Percentiles rank a stretch among this genome's conserved stretches.
phyloP scores from a whole-genome alignment of 768 basidiomycete species.

The Tricholoma furcatifolium region DNA sequence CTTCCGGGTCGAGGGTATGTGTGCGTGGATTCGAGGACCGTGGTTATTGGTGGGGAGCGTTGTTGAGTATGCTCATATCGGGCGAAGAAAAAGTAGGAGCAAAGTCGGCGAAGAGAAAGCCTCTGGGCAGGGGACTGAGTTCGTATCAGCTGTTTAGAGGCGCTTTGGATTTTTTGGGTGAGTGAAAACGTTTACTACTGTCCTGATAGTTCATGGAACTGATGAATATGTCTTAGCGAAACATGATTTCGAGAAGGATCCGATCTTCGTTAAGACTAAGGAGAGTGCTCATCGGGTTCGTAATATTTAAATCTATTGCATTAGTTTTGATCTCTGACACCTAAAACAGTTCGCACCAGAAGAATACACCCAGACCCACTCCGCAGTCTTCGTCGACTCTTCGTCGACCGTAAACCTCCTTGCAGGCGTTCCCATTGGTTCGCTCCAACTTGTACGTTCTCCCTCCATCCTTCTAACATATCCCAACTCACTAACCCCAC shows the following conservation, averaged over 20 bases:
- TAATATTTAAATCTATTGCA: too few species aligned
- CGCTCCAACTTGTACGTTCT: conserved; percentile 64
- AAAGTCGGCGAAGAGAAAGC: conserved; percentile 42
- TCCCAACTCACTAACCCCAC: conserved; percentile 1
- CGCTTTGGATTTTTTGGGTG: conserved; percentile 81
- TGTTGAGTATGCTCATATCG: conserved; percentile 58
- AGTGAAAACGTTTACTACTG: conserved; percentile 24
- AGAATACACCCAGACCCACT: conserved; percentile 50
- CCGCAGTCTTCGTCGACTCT: conserved; percentile 75
- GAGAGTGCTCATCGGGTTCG: conserved; percentile 57
- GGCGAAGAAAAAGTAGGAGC: conserved; percentile 59
- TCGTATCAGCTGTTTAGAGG: conserved; percentile 91
- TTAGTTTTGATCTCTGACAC: neutral
- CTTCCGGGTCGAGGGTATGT: conserved; percentile 52
- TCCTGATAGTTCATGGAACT: neutral
- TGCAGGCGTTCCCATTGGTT: conserved; percentile 70
- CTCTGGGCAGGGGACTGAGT: conserved; percentile 78
- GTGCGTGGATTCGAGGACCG: conserved; percentile 69
- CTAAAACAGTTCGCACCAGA: conserved; percentile 51
- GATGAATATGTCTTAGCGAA: conserved; percentile 50
- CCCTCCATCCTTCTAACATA: neutral
- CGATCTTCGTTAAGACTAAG: conserved; percentile 57
- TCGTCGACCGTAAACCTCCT: conserved; percentile 77
- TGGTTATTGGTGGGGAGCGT: conserved; percentile 66
- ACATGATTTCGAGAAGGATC: conserved; percentile 59